Evolutionary conservation across 2,329 filamentous ascomycete genomes (phyloP), one percentile per base, ranked within the genome.

Genomic region (Scolecobasidium constrictum): DNA sequence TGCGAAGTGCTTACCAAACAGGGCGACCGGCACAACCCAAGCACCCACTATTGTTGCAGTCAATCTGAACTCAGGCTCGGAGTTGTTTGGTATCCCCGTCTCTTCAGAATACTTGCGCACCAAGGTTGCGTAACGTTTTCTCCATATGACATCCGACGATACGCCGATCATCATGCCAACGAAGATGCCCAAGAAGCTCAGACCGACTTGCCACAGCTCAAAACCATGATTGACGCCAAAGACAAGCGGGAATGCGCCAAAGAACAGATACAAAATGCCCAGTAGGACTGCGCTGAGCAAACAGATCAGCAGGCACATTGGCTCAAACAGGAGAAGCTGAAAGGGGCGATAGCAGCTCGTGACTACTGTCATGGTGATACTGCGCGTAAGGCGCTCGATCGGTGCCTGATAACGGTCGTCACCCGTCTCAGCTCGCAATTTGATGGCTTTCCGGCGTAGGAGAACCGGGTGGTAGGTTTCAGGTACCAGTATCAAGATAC

Each of bases 41-140:
- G 79, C 79, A n/a, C 88, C 90, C 51, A 62, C 47, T 42, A 68
- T 66, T 13, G 67, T 73, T 42, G 85, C 78, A 5, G 86, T 83
- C 23, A 95, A 72, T 47, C 86, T 78, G 64, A 83, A 93, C 64
- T 95, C 90, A 6, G 90, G 88, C 67, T 94, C 86, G 46, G 78
- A 81, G 38, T 73, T 67, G 4, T 73, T 76, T 13, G 35, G 16
- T 26, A 17, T 34, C 7, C 44, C 44, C 18, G 22, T 40, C 31
- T 40, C 28, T 26, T 38, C 21, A n/a, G 40, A 22, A 19, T 38
- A 31, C 5, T 42, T 45, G 17, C 38, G 26, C 9, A 40, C 21
- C 19, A 47, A 31, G 11, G 37, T 22, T 15, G 12, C 17, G 34
- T 47, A 46, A 38, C 36, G 42, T 5, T 28, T 28, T 9, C 31